These are phyloP conservation scores for Liriodendron chinense DNA, from an alignment of 164 flowering plant species.

Conservation along the genomic window DNA sequence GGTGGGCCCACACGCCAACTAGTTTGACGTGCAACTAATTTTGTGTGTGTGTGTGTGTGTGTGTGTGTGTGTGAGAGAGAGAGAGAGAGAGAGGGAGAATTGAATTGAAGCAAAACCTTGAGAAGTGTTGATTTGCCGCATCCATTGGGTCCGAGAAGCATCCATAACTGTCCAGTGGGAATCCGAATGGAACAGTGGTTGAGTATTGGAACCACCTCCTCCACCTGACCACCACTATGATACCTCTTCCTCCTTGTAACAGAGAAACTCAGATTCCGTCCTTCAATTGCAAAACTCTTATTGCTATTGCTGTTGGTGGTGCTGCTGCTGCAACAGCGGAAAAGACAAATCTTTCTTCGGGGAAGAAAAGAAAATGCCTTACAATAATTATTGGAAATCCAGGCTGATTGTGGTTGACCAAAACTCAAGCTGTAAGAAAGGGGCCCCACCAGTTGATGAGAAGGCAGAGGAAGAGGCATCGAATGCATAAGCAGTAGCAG, in stretches of 20 bases:
- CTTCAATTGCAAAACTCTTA: constrained; percentile 51
- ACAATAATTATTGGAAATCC: not conserved
- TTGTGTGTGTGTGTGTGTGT: too few relatives aligned
- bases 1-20: too few relatives aligned
- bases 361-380: not conserved
- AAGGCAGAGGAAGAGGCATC: not conserved
- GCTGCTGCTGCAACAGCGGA: not conserved
- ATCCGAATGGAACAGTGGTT: constrained; percentile 66
- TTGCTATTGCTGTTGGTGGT: not conserved
- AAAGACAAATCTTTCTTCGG: not conserved
- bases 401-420: not conserved
- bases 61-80: too few relatives aligned
- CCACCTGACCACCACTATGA: constrained; percentile 8
- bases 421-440: not conserved
- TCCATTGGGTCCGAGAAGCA: constrained; percentile 98
- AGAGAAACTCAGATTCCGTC: constrained; percentile 58
- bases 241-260: constrained; percentile 26
- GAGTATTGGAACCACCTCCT: constrained; percentile 50
- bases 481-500: not conserved
- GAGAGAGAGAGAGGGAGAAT: too few relatives aligned
- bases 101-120: constrained; percentile 41
- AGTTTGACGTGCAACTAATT: too few relatives aligned
- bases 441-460: not conserved
- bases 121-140: constrained; percentile 96
- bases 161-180: constrained; percentile 90